Evolutionary conservation across 139 green algal species (phyloP).

Genomic region (Chlamydomonas applanata): DNA sequence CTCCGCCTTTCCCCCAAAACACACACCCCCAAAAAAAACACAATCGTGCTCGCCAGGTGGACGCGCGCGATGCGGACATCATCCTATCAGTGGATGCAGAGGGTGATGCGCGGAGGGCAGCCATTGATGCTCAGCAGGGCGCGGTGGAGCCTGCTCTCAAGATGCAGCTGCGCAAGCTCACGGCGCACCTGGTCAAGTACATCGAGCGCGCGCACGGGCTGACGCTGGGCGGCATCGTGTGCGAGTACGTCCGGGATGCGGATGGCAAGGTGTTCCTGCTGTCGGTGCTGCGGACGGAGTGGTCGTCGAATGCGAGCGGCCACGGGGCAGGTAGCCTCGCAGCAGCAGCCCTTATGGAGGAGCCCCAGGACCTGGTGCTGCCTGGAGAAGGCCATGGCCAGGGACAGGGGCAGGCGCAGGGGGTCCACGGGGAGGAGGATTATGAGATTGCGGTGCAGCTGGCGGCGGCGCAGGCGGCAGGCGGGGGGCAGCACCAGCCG

Average conservation of each 20-base stretch:
- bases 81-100: conserved; percentile 1
- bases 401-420: neutral
- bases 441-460: neutral
- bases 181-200: conserved; percentile 54
- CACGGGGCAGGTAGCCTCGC: conserved; percentile 34
- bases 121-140: conserved; percentile 5
- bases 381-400: too few species aligned
- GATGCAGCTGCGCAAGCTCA: conserved; percentile 43
- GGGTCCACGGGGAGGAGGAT: neutral
- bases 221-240: conserved; percentile 47
- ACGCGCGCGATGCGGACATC: conserved; percentile 16
- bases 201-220: conserved; percentile 55
- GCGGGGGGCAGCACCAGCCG: too few species aligned
- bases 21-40: neutral
- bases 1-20: neutral
- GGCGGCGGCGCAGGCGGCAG: too few species aligned
- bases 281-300: conserved; percentile 52
- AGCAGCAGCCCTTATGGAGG: conserved; percentile 13
- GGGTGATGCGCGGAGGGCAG: neutral
- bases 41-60: neutral
- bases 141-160: conserved; percentile 50
- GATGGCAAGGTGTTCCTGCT: conserved; percentile 46
- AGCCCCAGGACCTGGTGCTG: conserved; percentile 11
- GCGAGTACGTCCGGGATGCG: conserved; percentile 45
- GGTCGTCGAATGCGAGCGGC: conserved; percentile 39